Conservation (phyloP, 1,284 basidiomycete species). For the Ganoderma sp. region DNA sequence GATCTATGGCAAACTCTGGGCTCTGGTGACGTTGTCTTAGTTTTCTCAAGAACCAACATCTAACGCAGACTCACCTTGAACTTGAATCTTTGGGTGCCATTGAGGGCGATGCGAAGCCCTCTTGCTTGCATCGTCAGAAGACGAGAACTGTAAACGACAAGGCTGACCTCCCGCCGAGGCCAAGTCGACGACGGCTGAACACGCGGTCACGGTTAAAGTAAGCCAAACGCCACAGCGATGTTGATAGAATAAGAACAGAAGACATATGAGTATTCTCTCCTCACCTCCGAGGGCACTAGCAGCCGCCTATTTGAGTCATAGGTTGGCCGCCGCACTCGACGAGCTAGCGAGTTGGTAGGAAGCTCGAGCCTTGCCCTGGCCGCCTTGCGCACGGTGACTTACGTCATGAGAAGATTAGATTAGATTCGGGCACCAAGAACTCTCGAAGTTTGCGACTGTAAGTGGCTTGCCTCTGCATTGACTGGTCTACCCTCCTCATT, state of each 20-base stretch:
- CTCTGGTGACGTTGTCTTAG: constrained; percentile 42
- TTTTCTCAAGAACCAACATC: neutral
- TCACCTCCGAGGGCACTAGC: too few species aligned
- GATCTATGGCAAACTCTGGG: constrained; percentile 84
- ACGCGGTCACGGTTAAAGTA: too few species aligned
- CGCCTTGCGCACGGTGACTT: neutral
- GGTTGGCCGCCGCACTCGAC: too few species aligned
- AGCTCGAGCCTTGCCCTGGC: neutral
- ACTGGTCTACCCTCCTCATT: neutral
- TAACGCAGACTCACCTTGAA: constrained; percentile 56
- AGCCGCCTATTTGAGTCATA: too few species aligned
- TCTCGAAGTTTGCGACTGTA: constrained; percentile 2
- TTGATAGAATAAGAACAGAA: too few species aligned
- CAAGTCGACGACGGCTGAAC: neutral
- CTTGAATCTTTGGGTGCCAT: constrained; percentile 61
- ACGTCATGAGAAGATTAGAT: constrained; percentile 18
- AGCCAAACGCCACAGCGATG: too few species aligned
- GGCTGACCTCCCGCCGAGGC: neutral
- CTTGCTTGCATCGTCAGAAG: constrained; percentile 17
- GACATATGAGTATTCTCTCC: too few species aligned
- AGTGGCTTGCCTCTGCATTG: neutral
- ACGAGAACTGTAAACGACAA: neutral
- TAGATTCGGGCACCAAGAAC: neutral
- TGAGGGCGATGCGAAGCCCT: constrained; percentile 64
- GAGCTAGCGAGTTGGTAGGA: neutral